phyloP scores from a whole-genome alignment of 352 stramenopile genomes.

The Phytophthora fragariae region DNA sequence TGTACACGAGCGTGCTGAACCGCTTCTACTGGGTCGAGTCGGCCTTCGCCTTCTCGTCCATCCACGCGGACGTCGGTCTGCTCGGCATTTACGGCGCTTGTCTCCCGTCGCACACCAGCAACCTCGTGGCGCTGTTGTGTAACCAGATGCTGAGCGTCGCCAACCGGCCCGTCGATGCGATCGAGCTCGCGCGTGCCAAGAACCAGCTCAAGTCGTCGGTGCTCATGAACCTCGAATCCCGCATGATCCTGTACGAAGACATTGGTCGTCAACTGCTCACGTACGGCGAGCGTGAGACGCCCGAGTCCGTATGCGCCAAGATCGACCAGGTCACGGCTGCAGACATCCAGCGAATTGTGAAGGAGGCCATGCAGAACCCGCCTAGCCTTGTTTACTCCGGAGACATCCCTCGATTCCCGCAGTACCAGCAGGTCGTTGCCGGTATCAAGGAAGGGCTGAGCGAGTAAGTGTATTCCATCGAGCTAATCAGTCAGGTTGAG shows the following conservation, averaged over 20 bases:
- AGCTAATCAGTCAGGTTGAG: conserved; percentile 14
- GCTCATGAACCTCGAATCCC: conserved; percentile 98
- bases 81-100: conserved; percentile 95
- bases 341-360: conserved; percentile 86
- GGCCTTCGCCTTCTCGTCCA: conserved; percentile 97
- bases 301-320: conserved; percentile 87
- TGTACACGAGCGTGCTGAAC: conserved; percentile 99
- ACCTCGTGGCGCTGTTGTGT: conserved; percentile 94
- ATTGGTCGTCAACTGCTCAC: conserved; percentile 98
- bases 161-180: conserved; percentile 69
- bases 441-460: conserved; percentile 77
- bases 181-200: conserved; percentile 95
- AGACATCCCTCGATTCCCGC: conserved; percentile 78
- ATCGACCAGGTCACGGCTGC: conserved; percentile 90
- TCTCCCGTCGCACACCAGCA: conserved; percentile 84
- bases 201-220: conserved; percentile 99
- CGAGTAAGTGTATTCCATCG: conserved; percentile 30
- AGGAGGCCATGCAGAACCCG: conserved; percentile 74
- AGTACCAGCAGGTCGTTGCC: conserved; percentile 84
- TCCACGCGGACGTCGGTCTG: conserved; percentile 95
- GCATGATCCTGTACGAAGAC: conserved; percentile 99
- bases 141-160: conserved; percentile 94
- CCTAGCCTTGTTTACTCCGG: conserved; percentile 89
- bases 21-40: conserved; percentile 98
- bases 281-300: conserved; percentile 94